Base-by-base conservation (phyloP, 192 early-diverging fungal species). In the Coemansia sp. region DNA sequence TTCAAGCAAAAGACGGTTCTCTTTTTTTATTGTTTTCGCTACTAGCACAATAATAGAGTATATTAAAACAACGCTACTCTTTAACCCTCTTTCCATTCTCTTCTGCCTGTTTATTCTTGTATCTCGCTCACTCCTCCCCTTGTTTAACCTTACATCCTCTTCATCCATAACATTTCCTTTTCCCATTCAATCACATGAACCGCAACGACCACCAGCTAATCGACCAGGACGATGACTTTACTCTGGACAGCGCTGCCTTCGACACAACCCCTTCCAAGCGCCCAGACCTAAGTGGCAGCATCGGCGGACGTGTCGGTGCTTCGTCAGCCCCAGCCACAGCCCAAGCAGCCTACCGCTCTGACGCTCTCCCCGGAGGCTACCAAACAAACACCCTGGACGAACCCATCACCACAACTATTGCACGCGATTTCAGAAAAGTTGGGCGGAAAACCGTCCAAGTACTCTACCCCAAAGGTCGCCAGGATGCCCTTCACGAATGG, bases 381-480 rank as follows among this genome's bases (percentile, higher is more conserved):
- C 67, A 61, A 50, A 56, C 59, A 50, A 79, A 95, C 74, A 98
- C 95, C 14, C 78, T 98, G 14, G 95, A 98, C 75, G 95, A 98
- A 62, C 94, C 95, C 24, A 91, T 98, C 9, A 83, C 84, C 48
- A 86, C 83, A 15, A 98, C 95, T 35, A 87, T 96, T 46, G 90
- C 91, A 78, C 55, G 61, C 14, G 65, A 67, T 44, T 58, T 71
- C 55, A 67, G 61, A 42, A 76, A 54, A 32, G 58, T 76, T 2
- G 55, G 60, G 2, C 60, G 52, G 50, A 65, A 62, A 40, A 55
- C 75, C 11, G 22, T 58, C 23, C 56, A 67, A 43, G 67, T 76
- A 9, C 64, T 73, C 15, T 60, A 77, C 17, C 64, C 72, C 32
- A 63, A 67, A 30, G 53, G 61, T 42, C 63, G 64, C 49, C 60